Base-by-base conservation (phyloP, 371 early-diverging fungal genomes). In the Apophysomyces variabilis region DNA sequence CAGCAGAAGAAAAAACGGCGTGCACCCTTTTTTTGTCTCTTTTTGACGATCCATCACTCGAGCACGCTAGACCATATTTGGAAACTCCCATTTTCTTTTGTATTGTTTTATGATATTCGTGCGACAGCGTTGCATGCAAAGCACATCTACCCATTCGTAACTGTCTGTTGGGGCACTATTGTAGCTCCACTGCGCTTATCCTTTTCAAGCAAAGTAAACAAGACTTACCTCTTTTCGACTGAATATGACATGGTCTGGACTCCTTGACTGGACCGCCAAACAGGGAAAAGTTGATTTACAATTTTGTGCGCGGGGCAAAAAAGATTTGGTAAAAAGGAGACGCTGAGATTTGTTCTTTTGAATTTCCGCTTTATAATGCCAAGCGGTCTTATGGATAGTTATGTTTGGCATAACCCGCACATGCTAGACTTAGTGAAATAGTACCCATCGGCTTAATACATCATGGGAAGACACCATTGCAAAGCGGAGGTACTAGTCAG, bases 21-120 rank as follows among this genome's bases (percentile, higher is more conserved):
- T 50, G 54, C 54, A 50, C 54, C 54, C 54, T 50, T 16, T 50
- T 50, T 50, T 50, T 26, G 32, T 50, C 21, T 50, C 16, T 50
- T 16, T 50, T 50, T 50, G 54, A 50, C 54, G 54, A 50, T 50
- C 54, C 21, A 5, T 21, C 54, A 21, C 54, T n/a, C 54, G 54
- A 50, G 54, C 54, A 21, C 54, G 54, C 54, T 50, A 50, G 21
- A 50, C 54, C 21, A 21, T 4, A 50, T 50, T 50, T 21, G 54
- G 54, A 50, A 50, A 50, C 35, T 32, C 54, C 54, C 54, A 50
- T 18, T 21, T 21, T 21, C 54, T 18, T n/a, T 45, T 45, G 46
- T 45, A 21, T 50, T 41, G 41, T 41, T 50, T 50, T 21, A 0
- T 7, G 21, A 50, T 50, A 21, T 7, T 50, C 9, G 54, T 50